These are phyloP conservation scores for Auriscalpium microsporum DNA, from an alignment of 768 basidiomycete species.

Conservation along the genomic window DNA sequence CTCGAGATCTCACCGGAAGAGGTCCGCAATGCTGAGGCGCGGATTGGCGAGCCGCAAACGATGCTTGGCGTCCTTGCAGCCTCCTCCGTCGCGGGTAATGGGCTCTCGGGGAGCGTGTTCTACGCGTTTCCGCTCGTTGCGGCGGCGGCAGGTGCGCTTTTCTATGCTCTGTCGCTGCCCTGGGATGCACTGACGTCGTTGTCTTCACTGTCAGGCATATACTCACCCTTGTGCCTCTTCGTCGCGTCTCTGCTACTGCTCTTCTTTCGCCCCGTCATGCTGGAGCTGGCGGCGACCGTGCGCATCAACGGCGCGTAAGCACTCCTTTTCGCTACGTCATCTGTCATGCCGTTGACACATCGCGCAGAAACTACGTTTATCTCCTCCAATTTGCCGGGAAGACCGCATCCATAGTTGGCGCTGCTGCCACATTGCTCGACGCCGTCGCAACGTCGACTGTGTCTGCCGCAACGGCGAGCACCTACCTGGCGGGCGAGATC, in stretches of 20 bases:
- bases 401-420: conserved; percentile 10
- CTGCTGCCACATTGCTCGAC: conserved; percentile 11
- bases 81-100: conserved; percentile 13
- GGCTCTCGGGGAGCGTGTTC: conserved; percentile 12
- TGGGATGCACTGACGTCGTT: neutral
- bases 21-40: conserved; percentile 3
- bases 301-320: conserved; percentile 3
- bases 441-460: conserved; percentile 12
- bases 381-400: conserved; percentile 8
- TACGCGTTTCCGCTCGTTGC: conserved; percentile 13
- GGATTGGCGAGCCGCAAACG: neutral
- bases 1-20: conserved; percentile 8
- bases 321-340: neutral
- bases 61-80: conserved; percentile 10
- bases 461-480: conserved; percentile 13
- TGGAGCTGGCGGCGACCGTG: neutral
- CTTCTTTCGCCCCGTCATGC: conserved; percentile 7
- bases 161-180: neutral
- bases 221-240: conserved; percentile 14
- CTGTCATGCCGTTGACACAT: neutral
- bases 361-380: conserved; percentile 2
- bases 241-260: conserved; percentile 11
- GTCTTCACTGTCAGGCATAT: conserved; percentile 9
- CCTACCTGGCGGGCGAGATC: conserved; percentile 12
- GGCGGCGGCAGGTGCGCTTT: conserved; percentile 3